Percentiles rank a stretch among this genome's conserved stretches.
Conservation (phyloP, 139 green algal genomes). For the Chlamydomonas eustigma region DNA sequence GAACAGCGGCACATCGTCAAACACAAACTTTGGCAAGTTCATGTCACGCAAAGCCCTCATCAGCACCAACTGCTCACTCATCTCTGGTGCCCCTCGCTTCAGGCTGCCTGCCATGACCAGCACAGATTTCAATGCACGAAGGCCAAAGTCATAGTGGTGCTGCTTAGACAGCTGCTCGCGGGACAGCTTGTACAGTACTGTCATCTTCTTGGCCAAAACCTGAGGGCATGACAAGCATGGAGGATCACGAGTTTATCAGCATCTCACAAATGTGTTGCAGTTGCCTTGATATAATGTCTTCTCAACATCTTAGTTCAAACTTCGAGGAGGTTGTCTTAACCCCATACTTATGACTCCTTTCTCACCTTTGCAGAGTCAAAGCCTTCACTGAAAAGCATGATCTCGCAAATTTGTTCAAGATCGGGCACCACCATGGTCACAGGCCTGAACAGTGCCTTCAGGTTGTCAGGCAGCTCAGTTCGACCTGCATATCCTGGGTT, state of each 20-base stretch:
- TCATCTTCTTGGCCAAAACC: constrained; percentile 85
- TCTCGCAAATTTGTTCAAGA: constrained; percentile 64
- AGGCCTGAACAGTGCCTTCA: constrained; percentile 73
- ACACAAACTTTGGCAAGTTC: constrained; percentile 89
- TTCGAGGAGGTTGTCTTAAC: too few species aligned
- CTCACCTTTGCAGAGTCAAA: constrained; percentile 75
- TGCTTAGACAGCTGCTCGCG: constrained; percentile 82
- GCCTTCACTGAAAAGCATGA: constrained; percentile 84
- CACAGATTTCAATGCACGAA: constrained; percentile 77
- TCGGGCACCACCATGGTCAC: constrained; percentile 80
- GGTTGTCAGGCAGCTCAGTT: constrained; percentile 67
- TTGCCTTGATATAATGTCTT: too few species aligned
- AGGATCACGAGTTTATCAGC: too few species aligned
- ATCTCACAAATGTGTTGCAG: too few species aligned
- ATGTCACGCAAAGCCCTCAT: constrained; percentile 87
- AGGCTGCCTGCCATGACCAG: constrained; percentile 79
- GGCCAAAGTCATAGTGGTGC: constrained; percentile 85
- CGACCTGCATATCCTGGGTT: constrained; percentile 81
- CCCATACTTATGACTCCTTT: not conserved
- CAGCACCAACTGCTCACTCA: constrained; percentile 73
- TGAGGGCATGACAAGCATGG: constrained; percentile 15
- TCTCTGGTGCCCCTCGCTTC: constrained; percentile 73
- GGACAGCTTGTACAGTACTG: constrained; percentile 81
- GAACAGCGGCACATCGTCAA: constrained; percentile 86
- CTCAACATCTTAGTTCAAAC: not conserved